A percentile compares a stretch with the other conserved stretches of the same genome.
phyloP scores from a whole-genome alignment of 225 moss, liverwort and hornwort species.

The Anthoceros angustus region DNA sequence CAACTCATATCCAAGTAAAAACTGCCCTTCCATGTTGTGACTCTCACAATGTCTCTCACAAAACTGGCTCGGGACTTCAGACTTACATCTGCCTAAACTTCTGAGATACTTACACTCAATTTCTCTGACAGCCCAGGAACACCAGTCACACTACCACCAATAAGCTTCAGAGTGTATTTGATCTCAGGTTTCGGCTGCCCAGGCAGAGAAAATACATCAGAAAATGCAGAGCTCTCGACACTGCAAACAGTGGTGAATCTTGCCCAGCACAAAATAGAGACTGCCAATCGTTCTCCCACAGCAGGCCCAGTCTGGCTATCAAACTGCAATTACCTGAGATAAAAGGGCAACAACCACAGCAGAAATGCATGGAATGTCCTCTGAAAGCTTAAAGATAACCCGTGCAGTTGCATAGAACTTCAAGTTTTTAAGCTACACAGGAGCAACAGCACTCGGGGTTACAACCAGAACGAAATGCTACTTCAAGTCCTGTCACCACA shows the following conservation, averaged over 20 bases:
- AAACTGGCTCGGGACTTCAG: background rate
- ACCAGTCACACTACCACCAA: slow-evolving; percentile 60
- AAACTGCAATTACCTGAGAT: slow-evolving; percentile 35
- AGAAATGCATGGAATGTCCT: slow-evolving; percentile 82
- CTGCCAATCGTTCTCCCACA: too few relatives aligned
- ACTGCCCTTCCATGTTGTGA: too few relatives aligned
- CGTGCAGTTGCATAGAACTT: slow-evolving; percentile 88
- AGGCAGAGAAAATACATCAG: background rate
- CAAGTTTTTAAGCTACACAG: slow-evolving; percentile 58
- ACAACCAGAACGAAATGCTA: slow-evolving; percentile 6
- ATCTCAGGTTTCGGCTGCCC: slow-evolving; percentile 91
- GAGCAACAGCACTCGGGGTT: background rate
- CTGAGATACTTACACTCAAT: slow-evolving; percentile 42
- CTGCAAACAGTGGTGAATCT: too few relatives aligned
- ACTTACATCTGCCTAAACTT: background rate
- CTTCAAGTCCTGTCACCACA: background rate
- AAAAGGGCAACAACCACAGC: slow-evolving; percentile 78
- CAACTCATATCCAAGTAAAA: too few relatives aligned
- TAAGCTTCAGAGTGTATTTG: slow-evolving; percentile 74
- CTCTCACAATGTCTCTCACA: too few relatives aligned
- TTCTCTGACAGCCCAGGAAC: slow-evolving; percentile 77
- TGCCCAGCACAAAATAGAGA: too few relatives aligned
- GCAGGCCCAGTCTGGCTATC: too few relatives aligned
- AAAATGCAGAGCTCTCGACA: slow-evolving; percentile 1
- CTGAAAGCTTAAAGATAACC: slow-evolving; percentile 78